Base-by-base conservation (phyloP, 345 rosid genomes). In the Aquilaria yunnanensis region DNA sequence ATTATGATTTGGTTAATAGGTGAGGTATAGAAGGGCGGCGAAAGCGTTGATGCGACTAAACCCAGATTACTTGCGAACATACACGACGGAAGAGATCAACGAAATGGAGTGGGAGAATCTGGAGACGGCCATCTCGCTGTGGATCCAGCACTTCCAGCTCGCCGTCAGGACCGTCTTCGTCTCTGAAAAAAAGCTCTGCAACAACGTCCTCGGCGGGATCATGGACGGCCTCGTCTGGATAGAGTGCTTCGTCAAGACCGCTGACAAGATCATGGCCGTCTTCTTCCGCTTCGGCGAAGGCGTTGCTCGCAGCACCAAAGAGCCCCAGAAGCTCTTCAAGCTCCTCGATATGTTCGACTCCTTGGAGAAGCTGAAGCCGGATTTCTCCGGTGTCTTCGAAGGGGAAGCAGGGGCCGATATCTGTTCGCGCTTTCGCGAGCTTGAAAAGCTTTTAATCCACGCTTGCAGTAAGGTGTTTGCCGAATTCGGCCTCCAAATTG, bases 271-370 rank as follows among this genome's bases (percentile, higher is more conserved):
- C 84, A 79, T 79, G 83, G 88, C 86, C 12, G 88, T 86, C 9
- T 86, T 86, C 70, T 86, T 83, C 63, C 81, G 86, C 34, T 83
- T 81, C 14, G 85, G 88, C 2, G 88, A 86, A 74, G 92, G 92
- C 41, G 80, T 81, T 7, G 82, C 88, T 2, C 75, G 84, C 55
- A 81, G 91, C 63, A 81, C 56, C 63, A 83, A 78, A 55, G 88
- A 86, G 67, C 88, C 88, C 1, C 85, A 81, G 57, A 86, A 86
- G 62, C 72, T 86, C 64, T 86, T 83, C 78, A 86, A 83, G 81
- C 85, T 86, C 48, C 66, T 86, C 2, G 92, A 86, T 73, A 77
- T 86, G 77, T 83, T 81, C 4, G 81, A 79, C 14, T 79, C 86
- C 49, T 61, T 83, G 51, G 86, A 81, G 62, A 79, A 74, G 63